A percentile compares a stretch with the other conserved stretches of the same genome.
Conservation (phyloP, 352 stramenopile species). For the Lagenidium sp. region DNA sequence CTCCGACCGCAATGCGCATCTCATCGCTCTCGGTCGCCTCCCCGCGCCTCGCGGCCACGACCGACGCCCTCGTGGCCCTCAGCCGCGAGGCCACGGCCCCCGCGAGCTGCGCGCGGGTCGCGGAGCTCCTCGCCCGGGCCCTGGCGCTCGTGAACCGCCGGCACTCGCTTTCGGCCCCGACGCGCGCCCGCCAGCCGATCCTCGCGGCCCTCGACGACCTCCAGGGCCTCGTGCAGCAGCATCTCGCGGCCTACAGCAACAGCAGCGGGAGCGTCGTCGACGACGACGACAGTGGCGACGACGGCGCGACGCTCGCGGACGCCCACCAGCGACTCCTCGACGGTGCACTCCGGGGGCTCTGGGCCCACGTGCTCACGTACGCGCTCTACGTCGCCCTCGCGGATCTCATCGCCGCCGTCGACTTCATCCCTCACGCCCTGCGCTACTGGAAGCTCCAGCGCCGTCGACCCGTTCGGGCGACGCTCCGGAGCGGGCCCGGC, state of each 20-base stretch:
- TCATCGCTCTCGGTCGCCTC: constrained; percentile 8
- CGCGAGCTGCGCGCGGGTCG: constrained; percentile 5
- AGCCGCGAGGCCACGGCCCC: constrained; percentile 9
- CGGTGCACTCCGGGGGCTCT: constrained; percentile 32
- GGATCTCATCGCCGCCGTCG: constrained; percentile 49
- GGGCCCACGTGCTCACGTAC: constrained; percentile 50
- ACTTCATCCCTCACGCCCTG: constrained; percentile 60
- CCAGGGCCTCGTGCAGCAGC: constrained; percentile 11
- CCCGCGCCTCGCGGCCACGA: constrained; percentile 6
- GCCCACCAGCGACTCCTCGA: constrained; percentile 24
- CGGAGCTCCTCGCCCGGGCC: constrained; percentile 15
- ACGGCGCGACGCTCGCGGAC: neutral
- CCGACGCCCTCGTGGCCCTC: constrained; percentile 14
- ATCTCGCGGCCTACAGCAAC: constrained; percentile 2
- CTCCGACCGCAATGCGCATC: no score
- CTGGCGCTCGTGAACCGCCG: constrained; percentile 12
- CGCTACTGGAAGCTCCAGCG: constrained; percentile 59
- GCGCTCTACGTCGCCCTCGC: constrained; percentile 45
- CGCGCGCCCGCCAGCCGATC: constrained; percentile 5
- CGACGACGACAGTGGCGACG: neutral
- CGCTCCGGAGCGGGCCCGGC: constrained; percentile 38
- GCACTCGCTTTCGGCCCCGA: constrained; percentile 9
- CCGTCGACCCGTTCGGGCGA: constrained; percentile 33
- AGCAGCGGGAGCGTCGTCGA: constrained; percentile 1
- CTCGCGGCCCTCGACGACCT: constrained; percentile 32